Evolutionary conservation across 1,284 basidiomycete species (phyloP).

Genomic region (Thelephora terrestris): DNA sequence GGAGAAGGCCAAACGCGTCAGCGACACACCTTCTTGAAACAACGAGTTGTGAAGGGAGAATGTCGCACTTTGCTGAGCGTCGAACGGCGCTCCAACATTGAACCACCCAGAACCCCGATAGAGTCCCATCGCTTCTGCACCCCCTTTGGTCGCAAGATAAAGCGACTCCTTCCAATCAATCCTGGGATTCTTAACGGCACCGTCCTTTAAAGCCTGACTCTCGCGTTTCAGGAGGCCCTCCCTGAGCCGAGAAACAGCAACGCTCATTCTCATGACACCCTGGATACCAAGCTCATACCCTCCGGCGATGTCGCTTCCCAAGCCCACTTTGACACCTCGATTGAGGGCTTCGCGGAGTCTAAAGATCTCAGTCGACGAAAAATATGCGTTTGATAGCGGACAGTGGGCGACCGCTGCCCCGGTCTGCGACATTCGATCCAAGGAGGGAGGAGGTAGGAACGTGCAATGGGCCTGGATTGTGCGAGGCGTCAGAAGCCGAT

Average conservation of each 20-base stretch:
- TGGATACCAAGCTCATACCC: conserved; percentile 75
- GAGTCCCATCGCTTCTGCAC: conserved; percentile 57
- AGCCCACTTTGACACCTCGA: conserved; percentile 54
- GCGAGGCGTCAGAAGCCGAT: conserved; percentile 46
- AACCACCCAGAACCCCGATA: conserved; percentile 41
- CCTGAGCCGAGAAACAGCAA: conserved; percentile 61
- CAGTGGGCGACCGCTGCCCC: conserved; percentile 72
- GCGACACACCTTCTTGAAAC: background rate
- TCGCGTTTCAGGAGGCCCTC: conserved; percentile 32
- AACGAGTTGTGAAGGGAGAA: conserved; percentile 1
- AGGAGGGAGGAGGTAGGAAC: conserved; percentile 43
- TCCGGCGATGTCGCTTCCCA: conserved; percentile 80
- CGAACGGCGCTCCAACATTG: conserved; percentile 61
- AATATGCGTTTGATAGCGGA: conserved; percentile 79
- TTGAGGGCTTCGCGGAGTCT: conserved; percentile 65
- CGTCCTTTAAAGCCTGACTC: conserved; percentile 7
- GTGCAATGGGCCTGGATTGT: conserved; percentile 84
- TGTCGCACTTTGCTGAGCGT: conserved; percentile 68
- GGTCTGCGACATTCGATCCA: conserved; percentile 38
- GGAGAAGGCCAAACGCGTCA: conserved; percentile 1
- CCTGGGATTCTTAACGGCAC: conserved; percentile 13
- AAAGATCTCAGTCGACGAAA: conserved; percentile 60
- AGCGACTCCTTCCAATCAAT: conserved; percentile 76
- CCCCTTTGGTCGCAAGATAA: conserved; percentile 72
- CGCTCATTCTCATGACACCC: conserved; percentile 68